Evolutionary conservation across 192 early-diverging fungal genomes (phyloP).

Genomic region (Coemansia sp.): DNA sequence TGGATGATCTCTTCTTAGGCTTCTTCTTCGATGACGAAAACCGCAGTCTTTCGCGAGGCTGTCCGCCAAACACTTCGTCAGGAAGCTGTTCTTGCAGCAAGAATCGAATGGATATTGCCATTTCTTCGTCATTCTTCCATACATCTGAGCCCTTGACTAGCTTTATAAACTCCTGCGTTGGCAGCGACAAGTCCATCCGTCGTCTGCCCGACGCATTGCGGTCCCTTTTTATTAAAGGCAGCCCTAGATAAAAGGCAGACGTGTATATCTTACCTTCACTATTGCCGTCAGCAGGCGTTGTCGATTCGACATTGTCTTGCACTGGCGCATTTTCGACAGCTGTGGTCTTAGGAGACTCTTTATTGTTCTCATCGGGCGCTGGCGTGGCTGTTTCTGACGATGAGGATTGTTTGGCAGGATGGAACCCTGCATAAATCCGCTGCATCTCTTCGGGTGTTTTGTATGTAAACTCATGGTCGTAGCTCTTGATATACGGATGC

Average conservation of each 20-base stretch:
- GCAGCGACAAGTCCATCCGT: slow-evolving; percentile 75
- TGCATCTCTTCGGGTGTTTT: slow-evolving; percentile 64
- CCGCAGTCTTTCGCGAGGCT: slow-evolving; percentile 27
- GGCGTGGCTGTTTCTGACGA: neutral
- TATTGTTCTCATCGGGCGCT: neutral
- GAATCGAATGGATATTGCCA: slow-evolving; percentile 42
- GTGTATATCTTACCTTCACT: slow-evolving; percentile 44
- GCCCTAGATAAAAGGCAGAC: slow-evolving; percentile 87
- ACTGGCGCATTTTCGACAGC: neutral
- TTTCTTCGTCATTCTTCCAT: slow-evolving; percentile 37
- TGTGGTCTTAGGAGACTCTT: slow-evolving; percentile 1
- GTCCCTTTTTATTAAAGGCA: slow-evolving; percentile 62
- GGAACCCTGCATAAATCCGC: slow-evolving; percentile 63
- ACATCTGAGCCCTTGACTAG: slow-evolving; percentile 61
- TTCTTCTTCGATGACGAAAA: slow-evolving; percentile 5
- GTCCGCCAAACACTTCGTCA: slow-evolving; percentile 43
- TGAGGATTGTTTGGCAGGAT: slow-evolving; percentile 2
- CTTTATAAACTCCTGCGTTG: slow-evolving; percentile 78
- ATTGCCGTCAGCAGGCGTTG: neutral
- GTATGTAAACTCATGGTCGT: slow-evolving; percentile 67
- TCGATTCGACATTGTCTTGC: neutral
- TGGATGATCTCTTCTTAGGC: slow-evolving; percentile 5
- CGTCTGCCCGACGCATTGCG: slow-evolving; percentile 54
- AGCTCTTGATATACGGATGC: slow-evolving; percentile 89
- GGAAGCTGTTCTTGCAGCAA: slow-evolving; percentile 42